Evolutionary conservation across 1,284 basidiomycete species (phyloP), one percentile per base, ranked within the genome.

Genomic region (Schizopora paradoxa): DNA sequence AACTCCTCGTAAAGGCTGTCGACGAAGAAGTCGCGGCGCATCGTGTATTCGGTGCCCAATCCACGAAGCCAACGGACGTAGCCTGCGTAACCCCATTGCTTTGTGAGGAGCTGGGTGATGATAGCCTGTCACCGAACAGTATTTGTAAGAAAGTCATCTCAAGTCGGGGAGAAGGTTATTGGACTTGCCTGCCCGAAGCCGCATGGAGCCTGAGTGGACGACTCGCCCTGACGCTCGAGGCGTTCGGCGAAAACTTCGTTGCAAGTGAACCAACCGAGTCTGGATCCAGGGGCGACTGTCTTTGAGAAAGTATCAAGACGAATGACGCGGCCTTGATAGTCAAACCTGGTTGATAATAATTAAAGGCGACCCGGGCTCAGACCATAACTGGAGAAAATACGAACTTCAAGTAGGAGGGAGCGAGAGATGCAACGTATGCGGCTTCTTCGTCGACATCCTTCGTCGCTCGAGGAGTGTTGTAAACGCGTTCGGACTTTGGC

Each of bases 241-340:
- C 84, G 72, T 58, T 91, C 88, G 7, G 82, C 80, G 58, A 86
- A 82, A 32, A 76, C 23, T 6, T 81, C 75, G 56, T 76, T 79
- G 58, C 78, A 82, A 0, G 86, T 90, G 58, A 85, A 83, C 82
- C 82, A 91, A 1, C 89, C 88, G 8, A 91, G 64, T 5, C 88
- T 77, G 43, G 76, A 77, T 1, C 88, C 89, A 2, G 87, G 88
- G 1, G 82, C 84, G 43, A 90, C 76, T 1, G 80, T 86, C 82
- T 90, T 91, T 25, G 83, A 87, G 61, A 91, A 90, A 0, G 84
- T 81, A 58, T 90, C 86, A 22, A 90, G 63, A 3, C 86, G 81
- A 41, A 91, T 74, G 25, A 91, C 87, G 16, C 87, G 77, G 2
- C 86, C 87, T 61, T 91, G 78, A 50, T 78, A 78, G 60, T 91